Conservation (phyloP, 805 yeast species). For the Candida ficus region DNA sequence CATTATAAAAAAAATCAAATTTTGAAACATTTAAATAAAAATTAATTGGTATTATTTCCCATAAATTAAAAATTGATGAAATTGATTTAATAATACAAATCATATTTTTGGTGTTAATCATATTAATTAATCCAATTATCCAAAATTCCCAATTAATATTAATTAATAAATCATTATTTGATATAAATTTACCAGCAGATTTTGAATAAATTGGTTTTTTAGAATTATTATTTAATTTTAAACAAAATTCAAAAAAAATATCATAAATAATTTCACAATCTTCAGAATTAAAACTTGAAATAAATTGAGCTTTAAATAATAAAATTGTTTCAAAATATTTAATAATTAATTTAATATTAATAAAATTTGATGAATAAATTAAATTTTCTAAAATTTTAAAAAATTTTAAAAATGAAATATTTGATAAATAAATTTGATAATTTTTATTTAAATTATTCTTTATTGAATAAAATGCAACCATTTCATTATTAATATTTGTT, state of each 20-base stretch:
- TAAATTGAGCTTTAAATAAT: slow-evolving; percentile 29
- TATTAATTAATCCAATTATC: slow-evolving; percentile 51
- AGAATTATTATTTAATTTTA: slow-evolving; percentile 12
- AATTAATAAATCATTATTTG: background rate
- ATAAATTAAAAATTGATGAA: slow-evolving; percentile 63
- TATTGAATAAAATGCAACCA: slow-evolving; percentile 14
- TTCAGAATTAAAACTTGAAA: slow-evolving; percentile 32
- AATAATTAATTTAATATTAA: background rate
- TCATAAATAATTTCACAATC: slow-evolving; percentile 39
- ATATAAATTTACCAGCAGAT: background rate
- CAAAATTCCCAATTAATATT: slow-evolving; percentile 67
- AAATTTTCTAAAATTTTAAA: slow-evolving; percentile 10
- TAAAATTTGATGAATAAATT: background rate
- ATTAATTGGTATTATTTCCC: slow-evolving; percentile 59
- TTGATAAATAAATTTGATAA: slow-evolving; percentile 7
- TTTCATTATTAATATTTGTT: slow-evolving; percentile 12
- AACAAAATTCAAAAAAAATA: slow-evolving; percentile 26
- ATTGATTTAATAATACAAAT: slow-evolving; percentile 59
- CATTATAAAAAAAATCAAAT: slow-evolving; percentile 1
- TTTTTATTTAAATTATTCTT: slow-evolving; percentile 2
- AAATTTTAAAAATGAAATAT: slow-evolving; percentile 12
- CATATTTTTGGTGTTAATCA: slow-evolving; percentile 60
- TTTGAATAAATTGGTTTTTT: slow-evolving; percentile 1
- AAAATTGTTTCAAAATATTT: slow-evolving; percentile 17
- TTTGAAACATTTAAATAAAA: slow-evolving; percentile 4